Percentiles rank a stretch among this genome's conserved stretches.
These are phyloP conservation scores for Eucalyptus virginea DNA, from an alignment of 345 rosid species.

Conservation along the genomic window DNA sequence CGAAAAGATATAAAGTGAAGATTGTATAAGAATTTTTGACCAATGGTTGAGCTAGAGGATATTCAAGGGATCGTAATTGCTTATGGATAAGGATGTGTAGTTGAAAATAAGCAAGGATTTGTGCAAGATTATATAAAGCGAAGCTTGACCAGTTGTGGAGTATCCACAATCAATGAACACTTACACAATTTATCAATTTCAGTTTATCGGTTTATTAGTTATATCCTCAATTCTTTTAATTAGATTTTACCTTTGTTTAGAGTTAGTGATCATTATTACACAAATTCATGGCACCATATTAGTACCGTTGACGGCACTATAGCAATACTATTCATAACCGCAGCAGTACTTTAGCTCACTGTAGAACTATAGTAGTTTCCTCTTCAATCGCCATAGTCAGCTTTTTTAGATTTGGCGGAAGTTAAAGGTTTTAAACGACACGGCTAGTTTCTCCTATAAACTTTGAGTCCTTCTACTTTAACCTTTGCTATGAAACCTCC, in stretches of 20 bases:
- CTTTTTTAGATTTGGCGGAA: no score
- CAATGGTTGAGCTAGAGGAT: background rate
- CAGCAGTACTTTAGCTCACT: no score
- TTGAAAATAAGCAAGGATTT: no score
- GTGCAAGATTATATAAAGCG: background rate
- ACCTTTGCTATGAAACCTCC: background rate
- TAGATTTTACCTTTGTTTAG: background rate
- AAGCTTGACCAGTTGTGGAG: background rate
- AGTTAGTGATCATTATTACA: background rate
- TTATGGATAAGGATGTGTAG: background rate
- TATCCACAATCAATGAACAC: background rate
- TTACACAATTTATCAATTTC: background rate
- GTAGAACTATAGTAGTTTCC: no score
- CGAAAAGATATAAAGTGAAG: background rate
- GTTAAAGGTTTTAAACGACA: no score
- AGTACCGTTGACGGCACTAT: no score
- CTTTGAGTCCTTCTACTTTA: background rate
- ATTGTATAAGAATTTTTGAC: background rate
- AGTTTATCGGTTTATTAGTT: no score
- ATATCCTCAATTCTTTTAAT: background rate
- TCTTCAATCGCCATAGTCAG: background rate
- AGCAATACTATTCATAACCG: no score
- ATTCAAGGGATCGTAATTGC: background rate
- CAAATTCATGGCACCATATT: background rate
- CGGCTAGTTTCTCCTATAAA: slow-evolving; percentile 18